Evolutionary conservation across 2,329 filamentous ascomycete genomes (phyloP), one percentile per base, ranked within the genome.

Genomic region (Alternaria sp.): DNA sequence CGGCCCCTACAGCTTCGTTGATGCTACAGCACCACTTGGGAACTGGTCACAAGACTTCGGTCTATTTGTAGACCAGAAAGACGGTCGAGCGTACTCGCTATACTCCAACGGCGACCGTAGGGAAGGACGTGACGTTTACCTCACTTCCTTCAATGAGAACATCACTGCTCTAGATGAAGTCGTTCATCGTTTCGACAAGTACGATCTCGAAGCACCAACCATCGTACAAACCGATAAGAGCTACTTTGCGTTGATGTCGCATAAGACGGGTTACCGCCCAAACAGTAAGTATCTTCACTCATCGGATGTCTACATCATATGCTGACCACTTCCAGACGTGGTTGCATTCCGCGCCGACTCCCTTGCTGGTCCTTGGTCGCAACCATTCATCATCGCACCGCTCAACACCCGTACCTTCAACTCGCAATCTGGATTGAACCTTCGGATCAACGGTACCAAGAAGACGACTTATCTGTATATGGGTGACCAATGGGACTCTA

Each of bases 21-120:
- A 85, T 44, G 87, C 86, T 1, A 84, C 83, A 0, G 78, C 83
- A 0, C 87, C 87, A 0, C 82, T 89, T 0, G 87, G 87, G 2
- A 89, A 89, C 73, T 89, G 87, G 87, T 88, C 85, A 0, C 87
- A 89, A 66, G 87, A 89, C 59, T 89, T 88, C 49, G 87, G 87
- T 10, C 79, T 88, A 21, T 89, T 89, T 65, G 86, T 85, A 5
- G 87, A 89, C 68, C 86, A 86, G 75, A 88, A 87, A 61, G 83
- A 87, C 45, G 86, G 86, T 11, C 81, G 81, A 0, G 83, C 84
- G 0, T 89, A 89, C 62, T 82, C 86, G 0, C 78, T 89, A 2
- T 89, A 88, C 75, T 88, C 86, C 2, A 89, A 89, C 49, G 87
- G 87, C 2, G 87, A 89, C 64, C 77, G 82, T 0, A 77, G 73